These are phyloP conservation scores for Cyclostephanos tholiformis DNA, from an alignment of 108 stramenopile genomes.

Conservation along the genomic window DNA sequence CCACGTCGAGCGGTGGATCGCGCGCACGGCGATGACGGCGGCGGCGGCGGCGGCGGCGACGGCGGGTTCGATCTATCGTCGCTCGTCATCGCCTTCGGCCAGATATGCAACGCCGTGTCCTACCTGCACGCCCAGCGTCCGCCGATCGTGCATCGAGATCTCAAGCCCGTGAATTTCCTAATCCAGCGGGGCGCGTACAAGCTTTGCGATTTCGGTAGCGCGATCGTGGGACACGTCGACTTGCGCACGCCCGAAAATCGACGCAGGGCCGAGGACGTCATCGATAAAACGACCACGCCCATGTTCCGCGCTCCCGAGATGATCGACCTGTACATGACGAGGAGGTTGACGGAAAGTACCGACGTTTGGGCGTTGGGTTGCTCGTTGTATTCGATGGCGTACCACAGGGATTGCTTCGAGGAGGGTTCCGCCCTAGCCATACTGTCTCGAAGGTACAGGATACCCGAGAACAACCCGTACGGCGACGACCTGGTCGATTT, in stretches of 20 bases:
- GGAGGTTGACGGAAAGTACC: constrained; percentile 83
- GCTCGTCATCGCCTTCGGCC: constrained; percentile 88
- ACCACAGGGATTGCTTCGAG: constrained; percentile 89
- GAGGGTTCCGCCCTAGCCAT: constrained; percentile 93
- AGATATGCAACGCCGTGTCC: constrained; percentile 85
- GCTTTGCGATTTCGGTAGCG: constrained; percentile 93
- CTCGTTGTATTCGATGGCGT: constrained; percentile 86
- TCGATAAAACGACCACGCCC: constrained; percentile 93
- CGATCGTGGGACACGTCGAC: constrained; percentile 84
- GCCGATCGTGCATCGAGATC: constrained; percentile 95
- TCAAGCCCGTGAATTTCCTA: constrained; percentile 98
- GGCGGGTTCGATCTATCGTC: constrained; percentile 64
- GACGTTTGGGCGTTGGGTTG: constrained; percentile 97
- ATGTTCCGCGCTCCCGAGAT: constrained; percentile 97
- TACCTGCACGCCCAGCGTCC: constrained; percentile 88
- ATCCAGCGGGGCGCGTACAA: constrained; percentile 83
- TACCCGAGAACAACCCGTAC: constrained; percentile 85
- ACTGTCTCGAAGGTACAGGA: constrained; percentile 82
- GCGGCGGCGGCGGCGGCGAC: constrained; percentile 2
- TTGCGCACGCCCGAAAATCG: constrained; percentile 71
- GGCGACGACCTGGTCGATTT: constrained; percentile 80
- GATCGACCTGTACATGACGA: constrained; percentile 93
- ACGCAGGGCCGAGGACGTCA: constrained; percentile 83
- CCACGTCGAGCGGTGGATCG: too few relatives aligned
- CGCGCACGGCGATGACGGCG: too few relatives aligned